Evolutionary conservation across 148 eudicot genomes (phyloP).

Genomic region (Mesembryanthemum crystallinum): DNA sequence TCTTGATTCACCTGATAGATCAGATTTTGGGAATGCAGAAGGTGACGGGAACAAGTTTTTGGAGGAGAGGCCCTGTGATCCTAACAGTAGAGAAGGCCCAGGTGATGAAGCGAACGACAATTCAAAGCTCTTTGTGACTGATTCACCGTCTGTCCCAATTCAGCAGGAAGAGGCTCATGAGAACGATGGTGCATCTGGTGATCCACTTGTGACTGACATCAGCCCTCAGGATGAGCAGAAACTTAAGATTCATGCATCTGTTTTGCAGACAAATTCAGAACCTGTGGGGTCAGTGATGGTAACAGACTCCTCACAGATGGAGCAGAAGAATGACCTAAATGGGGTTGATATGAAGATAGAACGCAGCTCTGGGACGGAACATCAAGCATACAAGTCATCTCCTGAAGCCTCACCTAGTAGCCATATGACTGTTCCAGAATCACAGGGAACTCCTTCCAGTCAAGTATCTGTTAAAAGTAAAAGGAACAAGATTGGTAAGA

Average conservation of each 20-base stretch:
- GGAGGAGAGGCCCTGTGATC: slow-evolving; percentile 30
- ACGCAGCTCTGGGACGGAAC: slow-evolving; percentile 26
- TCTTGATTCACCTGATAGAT: slow-evolving; percentile 81
- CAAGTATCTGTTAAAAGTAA: slow-evolving; percentile 60
- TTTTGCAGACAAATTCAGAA: slow-evolving; percentile 21
- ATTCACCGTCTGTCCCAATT: slow-evolving; percentile 28
- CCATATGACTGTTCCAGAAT: slow-evolving; percentile 50
- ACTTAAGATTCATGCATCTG: slow-evolving; percentile 33
- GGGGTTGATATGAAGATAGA: slow-evolving; percentile 25
- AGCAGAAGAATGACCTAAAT: slow-evolving; percentile 32
- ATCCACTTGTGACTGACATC: slow-evolving; percentile 27
- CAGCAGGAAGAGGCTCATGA: slow-evolving; percentile 36
- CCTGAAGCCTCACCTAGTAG: slow-evolving; percentile 67
- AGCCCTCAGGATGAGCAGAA: slow-evolving; percentile 35
- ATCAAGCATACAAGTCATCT: slow-evolving; percentile 38
- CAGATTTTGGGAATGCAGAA: slow-evolving; percentile 40
- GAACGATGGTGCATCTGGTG: slow-evolving; percentile 18
- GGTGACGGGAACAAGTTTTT: slow-evolving; percentile 32
- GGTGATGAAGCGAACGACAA: slow-evolving; percentile 33
- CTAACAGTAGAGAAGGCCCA: slow-evolving; percentile 7
- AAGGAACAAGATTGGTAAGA: slow-evolving; percentile 50
- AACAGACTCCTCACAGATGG: slow-evolving; percentile 30
- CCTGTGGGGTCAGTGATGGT: slow-evolving; percentile 16
- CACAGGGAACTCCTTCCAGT: slow-evolving; percentile 76
- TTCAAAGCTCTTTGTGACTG: slow-evolving; percentile 10